Evolutionary conservation across 1,284 basidiomycete species (phyloP).

Genomic region (Ustilago shanxiensis): DNA sequence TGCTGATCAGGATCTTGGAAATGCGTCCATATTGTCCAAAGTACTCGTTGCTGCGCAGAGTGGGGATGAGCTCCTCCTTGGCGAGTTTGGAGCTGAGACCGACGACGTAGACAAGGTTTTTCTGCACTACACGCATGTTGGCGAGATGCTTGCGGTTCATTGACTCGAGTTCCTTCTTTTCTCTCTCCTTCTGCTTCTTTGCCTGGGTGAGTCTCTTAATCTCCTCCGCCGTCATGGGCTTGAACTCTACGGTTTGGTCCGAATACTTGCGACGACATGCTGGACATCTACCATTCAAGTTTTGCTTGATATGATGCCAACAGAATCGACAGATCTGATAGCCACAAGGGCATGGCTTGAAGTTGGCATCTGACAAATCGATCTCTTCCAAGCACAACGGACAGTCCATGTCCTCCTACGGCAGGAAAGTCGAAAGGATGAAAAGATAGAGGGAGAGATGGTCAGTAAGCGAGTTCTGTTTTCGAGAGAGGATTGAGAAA

Average conservation of each 20-base stretch:
- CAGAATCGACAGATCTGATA: conserved; percentile 99
- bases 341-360: conserved; percentile 98
- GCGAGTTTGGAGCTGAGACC: conserved; percentile 91
- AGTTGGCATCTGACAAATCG: conserved; percentile 98
- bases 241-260: conserved; percentile 93
- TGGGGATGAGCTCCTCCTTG: conserved; percentile 96
- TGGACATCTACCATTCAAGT: conserved; percentile 95
- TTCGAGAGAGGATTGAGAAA: too few relatives aligned
- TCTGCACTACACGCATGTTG: conserved; percentile 95
- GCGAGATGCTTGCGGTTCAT: conserved; percentile 88
- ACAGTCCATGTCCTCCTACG: conserved; percentile 95
- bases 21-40: conserved; percentile 99
- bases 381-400: conserved; percentile 98
- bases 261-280: conserved; percentile 95
- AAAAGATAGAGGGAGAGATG: background rate
- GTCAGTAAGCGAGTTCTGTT: background rate
- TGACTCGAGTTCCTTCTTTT: conserved; percentile 92
- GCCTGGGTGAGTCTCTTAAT: conserved; percentile 95
- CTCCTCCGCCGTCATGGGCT: conserved; percentile 93
- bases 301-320: conserved; percentile 97
- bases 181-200: conserved; percentile 94
- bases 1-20: conserved; percentile 91
- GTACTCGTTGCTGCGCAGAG: conserved; percentile 93
- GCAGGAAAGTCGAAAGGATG: background rate
- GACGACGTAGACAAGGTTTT: conserved; percentile 95